Evolutionary conservation across 768 basidiomycete species (phyloP), one percentile per base, ranked within the genome.

Genomic region (Boletus patriciae): DNA sequence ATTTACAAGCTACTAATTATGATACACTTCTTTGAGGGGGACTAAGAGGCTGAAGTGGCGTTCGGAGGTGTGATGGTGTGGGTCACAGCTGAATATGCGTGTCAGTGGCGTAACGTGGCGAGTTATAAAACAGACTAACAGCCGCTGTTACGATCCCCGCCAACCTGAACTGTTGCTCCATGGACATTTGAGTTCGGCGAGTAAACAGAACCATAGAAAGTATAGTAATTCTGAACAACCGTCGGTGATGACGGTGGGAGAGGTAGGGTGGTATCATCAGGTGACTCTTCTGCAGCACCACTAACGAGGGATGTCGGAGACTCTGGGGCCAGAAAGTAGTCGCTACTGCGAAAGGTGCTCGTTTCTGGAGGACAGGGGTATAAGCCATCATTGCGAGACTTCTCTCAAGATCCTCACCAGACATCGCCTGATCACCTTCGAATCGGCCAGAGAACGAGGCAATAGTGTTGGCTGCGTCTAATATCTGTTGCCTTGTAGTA

Each of bases 101-200:
- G 41, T 54, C 41, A 44, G 46, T 33, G 27, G 31, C 16, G 16
- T 33, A 12, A 29, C 13, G 7, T 38, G 11, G 2, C n/a, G 19
- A 23, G n/a, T 3, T 12, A 18, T 34, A 25, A 33, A 42, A 42
- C 40, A 25, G 40, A 60, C 55, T 9, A n/a, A 59, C 54, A 34
- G 12, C 54, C 57, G n/a, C 57, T 58, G 43, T 59, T 52, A 13
- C 40, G 1, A 21, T 29, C 11, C 12, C 57, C 60, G 6, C 45
- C 57, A 6, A 44, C 3, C 2, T 61, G 44, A 9, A 49, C n/a
- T n/a, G 60, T 55, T 4, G 46, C 1, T 18, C 53, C 54, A 21
- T 12, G 3, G 23, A 58, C 11, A 37, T 18, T 59, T 3, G 53
- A 54, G n/a, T 49, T 19, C 3, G 33, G 27, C 1, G 60, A 44